Percentiles rank a stretch among this genome's conserved stretches.
Evolutionary conservation across 2,329 filamentous ascomycete species (phyloP).

Genomic region (Truncatella angustata): DNA sequence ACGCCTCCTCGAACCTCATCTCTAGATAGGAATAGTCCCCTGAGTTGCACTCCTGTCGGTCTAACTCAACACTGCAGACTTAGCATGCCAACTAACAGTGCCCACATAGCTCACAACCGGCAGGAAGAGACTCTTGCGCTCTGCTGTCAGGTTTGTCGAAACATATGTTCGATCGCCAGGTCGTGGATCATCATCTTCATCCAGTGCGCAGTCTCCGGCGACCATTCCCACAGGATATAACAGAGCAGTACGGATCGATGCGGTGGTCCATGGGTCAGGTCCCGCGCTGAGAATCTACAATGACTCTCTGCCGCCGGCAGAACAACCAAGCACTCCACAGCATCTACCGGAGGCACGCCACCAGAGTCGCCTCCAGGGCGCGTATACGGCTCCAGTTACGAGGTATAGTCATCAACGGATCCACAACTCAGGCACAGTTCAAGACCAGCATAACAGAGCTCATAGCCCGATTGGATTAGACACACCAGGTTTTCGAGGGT

Average conservation of each 20-base stretch:
- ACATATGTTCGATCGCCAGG: conserved; percentile 21
- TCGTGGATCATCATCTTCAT: conserved; percentile 9
- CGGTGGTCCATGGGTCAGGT: conserved; percentile 8
- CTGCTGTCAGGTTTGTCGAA: conserved; percentile 24
- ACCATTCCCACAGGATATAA: neutral
- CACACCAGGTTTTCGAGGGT: conserved; percentile 42
- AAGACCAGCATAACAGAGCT: conserved; percentile 19
- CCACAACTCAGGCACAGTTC: conserved; percentile 11
- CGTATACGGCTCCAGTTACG: conserved; percentile 41
- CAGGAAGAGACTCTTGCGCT: conserved; percentile 22
- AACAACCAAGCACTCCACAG: conserved; percentile 49
- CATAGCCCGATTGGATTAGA: conserved; percentile 37
- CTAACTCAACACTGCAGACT: neutral
- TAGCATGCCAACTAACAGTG: neutral
- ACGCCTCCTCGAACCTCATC: conserved; percentile 25
- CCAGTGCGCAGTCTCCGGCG: neutral
- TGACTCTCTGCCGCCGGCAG: conserved; percentile 39
- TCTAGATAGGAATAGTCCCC: conserved; percentile 13
- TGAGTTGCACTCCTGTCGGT: conserved; percentile 16
- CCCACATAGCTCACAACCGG: conserved; percentile 16
- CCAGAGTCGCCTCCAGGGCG: conserved; percentile 38
- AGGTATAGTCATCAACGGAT: conserved; percentile 13
- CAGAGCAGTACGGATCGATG: conserved; percentile 1
- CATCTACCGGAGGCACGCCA: conserved; percentile 49
- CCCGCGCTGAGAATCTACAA: conserved; percentile 42